Conservation (phyloP, 441 rosid genomes). For the Gossypium gossypioides region DNA sequence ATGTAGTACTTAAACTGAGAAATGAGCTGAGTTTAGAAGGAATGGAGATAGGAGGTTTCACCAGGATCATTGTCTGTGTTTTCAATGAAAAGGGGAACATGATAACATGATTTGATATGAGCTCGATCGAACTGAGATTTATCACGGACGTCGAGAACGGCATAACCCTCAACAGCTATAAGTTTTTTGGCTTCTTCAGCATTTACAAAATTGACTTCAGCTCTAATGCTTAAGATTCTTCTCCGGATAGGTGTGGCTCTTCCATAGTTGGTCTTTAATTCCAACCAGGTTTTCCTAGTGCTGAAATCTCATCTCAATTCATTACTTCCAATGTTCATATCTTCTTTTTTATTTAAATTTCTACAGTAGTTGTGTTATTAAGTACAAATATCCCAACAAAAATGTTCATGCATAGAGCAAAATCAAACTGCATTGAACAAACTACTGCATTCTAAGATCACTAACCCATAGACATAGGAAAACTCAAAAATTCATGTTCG, state of each 20-base stretch:
- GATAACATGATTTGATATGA: conserved; percentile 69
- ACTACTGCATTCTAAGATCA: not conserved
- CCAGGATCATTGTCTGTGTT: conserved; percentile 77
- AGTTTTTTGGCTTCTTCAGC: conserved; percentile 77
- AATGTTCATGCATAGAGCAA: not conserved
- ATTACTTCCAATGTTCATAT: conserved; percentile 15
- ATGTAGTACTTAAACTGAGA: conserved; percentile 3
- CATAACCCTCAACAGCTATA: conserved; percentile 48
- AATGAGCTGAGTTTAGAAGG: not conserved
- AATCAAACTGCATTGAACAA: conserved; percentile 1
- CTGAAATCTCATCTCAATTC: conserved; percentile 35
- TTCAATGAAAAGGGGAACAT: conserved; percentile 70
- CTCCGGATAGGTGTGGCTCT: conserved; percentile 23
- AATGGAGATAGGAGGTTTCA: conserved; percentile 16
- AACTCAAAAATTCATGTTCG: not conserved
- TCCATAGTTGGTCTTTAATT: conserved; percentile 33
- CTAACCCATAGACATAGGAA: not conserved
- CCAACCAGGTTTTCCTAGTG: conserved; percentile 31
- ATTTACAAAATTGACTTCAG: conserved; percentile 64
- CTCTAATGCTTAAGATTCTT: conserved; percentile 44
- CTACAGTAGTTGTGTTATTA: not conserved
- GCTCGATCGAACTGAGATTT: conserved; percentile 65
- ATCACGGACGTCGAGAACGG: conserved; percentile 67
- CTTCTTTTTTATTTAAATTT: not conserved
- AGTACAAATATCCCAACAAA: not conserved